phyloP scores from a whole-genome alignment of 2,329 filamentous ascomycete genomes.

The Aspergillus texensis region DNA sequence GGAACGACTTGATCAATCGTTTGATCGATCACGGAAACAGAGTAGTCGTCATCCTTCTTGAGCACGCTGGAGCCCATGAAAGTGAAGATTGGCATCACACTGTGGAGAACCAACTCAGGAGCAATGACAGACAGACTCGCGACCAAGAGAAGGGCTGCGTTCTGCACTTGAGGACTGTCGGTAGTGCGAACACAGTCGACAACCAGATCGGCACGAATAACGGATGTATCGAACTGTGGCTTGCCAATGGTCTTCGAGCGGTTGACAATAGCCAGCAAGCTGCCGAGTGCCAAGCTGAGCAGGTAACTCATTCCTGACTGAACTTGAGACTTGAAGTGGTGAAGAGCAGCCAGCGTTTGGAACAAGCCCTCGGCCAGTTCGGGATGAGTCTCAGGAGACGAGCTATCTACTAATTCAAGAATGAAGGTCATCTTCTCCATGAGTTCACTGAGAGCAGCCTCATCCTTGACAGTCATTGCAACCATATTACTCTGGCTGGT shows the following conservation, averaged over 20 bases:
- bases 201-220: slow-evolving; percentile 83
- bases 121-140: slow-evolving; percentile 83
- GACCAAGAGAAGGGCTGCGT: slow-evolving; percentile 83
- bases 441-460: slow-evolving; percentile 66
- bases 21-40: slow-evolving; percentile 89
- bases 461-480: slow-evolving; percentile 63
- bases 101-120: slow-evolving; percentile 89
- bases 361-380: slow-evolving; percentile 80
- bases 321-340: slow-evolving; percentile 78
- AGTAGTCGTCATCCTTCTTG: slow-evolving; percentile 93
- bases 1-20: slow-evolving; percentile 95
- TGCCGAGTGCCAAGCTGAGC: slow-evolving; percentile 80
- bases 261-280: slow-evolving; percentile 81
- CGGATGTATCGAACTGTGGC: slow-evolving; percentile 70
- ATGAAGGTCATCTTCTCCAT: slow-evolving; percentile 82
- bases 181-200: slow-evolving; percentile 94
- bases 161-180: slow-evolving; percentile 89
- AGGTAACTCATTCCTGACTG: slow-evolving; percentile 89
- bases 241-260: slow-evolving; percentile 59
- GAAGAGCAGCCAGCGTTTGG: slow-evolving; percentile 80
- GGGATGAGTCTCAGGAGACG: slow-evolving; percentile 71
- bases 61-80: slow-evolving; percentile 94
- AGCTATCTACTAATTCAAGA: slow-evolving; percentile 82
- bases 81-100: slow-evolving; percentile 98
- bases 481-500: slow-evolving; percentile 73